These are phyloP conservation scores for Cardamine chenopodiifolia DNA, from an alignment of 345 rosid genomes.

Conservation along the genomic window DNA sequence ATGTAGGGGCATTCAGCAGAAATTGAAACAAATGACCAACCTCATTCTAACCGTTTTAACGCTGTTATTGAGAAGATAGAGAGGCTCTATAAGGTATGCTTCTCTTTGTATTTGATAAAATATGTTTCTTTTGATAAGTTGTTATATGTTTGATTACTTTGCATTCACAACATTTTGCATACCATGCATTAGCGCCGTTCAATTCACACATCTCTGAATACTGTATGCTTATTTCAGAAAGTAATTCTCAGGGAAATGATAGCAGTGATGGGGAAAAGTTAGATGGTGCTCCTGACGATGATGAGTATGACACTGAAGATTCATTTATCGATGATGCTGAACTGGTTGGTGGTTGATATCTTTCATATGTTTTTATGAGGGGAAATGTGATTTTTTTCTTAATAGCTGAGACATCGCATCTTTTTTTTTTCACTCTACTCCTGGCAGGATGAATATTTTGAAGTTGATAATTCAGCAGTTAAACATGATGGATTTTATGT, in stretches of 20 bases:
- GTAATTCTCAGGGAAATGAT: slow-evolving; percentile 74
- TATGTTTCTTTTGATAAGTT: neutral
- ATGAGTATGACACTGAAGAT: slow-evolving; percentile 96
- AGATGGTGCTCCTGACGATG: slow-evolving; percentile 85
- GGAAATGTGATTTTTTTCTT: neutral
- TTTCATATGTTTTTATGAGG: neutral
- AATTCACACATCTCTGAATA: neutral
- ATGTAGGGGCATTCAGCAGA: slow-evolving; percentile 60
- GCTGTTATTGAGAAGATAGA: slow-evolving; percentile 99
- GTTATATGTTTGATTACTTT: neutral
- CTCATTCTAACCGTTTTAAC: slow-evolving; percentile 75
- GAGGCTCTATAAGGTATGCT: slow-evolving; percentile 82
- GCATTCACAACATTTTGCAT: slow-evolving; percentile 4
- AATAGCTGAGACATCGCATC: slow-evolving; percentile 11
- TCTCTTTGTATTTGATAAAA: neutral
- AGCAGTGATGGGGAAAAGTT: slow-evolving; percentile 95
- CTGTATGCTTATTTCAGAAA: slow-evolving; percentile 30
- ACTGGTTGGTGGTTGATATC: slow-evolving; percentile 59
- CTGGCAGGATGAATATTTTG: slow-evolving; percentile 94
- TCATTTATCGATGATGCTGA: slow-evolving; percentile 96
- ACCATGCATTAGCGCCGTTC: neutral
- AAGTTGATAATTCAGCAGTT: slow-evolving; percentile 88
- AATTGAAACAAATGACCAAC: slow-evolving; percentile 55
- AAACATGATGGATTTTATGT: slow-evolving; percentile 95
- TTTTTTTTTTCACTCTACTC: slow-evolving; percentile 5